Evolutionary conservation across 345 rosid species (phyloP).

Genomic region (Eutrema japonicum): DNA sequence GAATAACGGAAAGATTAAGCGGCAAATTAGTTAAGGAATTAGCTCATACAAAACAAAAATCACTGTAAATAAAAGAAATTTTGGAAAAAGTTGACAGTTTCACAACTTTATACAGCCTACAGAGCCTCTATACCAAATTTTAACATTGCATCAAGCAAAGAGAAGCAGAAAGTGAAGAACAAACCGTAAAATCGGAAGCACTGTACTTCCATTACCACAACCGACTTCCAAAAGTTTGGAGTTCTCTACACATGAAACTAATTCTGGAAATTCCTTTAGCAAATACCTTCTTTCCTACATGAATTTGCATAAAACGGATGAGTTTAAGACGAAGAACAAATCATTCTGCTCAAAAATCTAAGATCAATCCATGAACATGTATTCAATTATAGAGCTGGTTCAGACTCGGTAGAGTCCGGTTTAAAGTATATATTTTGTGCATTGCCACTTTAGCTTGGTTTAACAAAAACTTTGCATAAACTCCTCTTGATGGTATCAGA

Average conservation of each 20-base stretch:
- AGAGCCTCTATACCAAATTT: background rate
- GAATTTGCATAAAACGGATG: background rate
- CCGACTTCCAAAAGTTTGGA: constrained; percentile 84
- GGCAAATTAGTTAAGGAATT: background rate
- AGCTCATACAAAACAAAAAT: background rate
- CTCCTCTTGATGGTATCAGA: background rate
- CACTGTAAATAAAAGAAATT: too few species aligned
- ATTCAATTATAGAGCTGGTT: background rate
- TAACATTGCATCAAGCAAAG: background rate
- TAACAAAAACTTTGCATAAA: background rate
- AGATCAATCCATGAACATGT: background rate
- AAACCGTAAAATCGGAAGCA: constrained; percentile 76
- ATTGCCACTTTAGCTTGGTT: background rate
- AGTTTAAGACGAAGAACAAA: background rate
- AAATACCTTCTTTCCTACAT: constrained; percentile 87
- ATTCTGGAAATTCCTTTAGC: constrained; percentile 85
- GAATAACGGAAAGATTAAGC: constrained; percentile 2
- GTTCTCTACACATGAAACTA: constrained; percentile 56
- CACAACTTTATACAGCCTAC: background rate
- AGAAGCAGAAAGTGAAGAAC: background rate
- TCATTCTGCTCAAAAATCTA: background rate
- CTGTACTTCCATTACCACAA: constrained; percentile 89
- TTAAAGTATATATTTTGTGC: too few species aligned
- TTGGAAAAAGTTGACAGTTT: background rate
- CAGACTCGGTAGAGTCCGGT: background rate